Conservation (phyloP, 345 rosid species). For the Orychophragmus violaceus region DNA sequence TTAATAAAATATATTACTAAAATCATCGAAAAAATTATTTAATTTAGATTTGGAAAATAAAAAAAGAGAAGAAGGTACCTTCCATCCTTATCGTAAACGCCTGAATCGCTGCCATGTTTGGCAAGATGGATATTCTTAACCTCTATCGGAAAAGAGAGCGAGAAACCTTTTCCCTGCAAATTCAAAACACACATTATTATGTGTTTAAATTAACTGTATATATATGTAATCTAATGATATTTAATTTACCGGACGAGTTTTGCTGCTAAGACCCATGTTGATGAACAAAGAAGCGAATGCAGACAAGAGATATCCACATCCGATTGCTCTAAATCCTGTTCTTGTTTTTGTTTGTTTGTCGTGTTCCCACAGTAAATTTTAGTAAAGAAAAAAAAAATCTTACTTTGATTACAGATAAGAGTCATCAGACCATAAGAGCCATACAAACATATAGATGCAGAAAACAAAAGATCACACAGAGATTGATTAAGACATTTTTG, state of each 20-base stretch:
- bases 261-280: constrained; percentile 45
- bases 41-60: too few species aligned
- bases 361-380: not conserved
- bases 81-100: constrained; percentile 73
- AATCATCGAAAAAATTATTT: not conserved
- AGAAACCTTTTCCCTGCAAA: constrained; percentile 60
- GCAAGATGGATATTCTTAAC: constrained; percentile 54
- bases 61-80: constrained; percentile 34
- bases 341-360: not conserved
- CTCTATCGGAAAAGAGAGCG: constrained; percentile 62
- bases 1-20: not conserved
- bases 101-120: constrained; percentile 86
- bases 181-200: not conserved
- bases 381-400: not conserved
- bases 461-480: not conserved
- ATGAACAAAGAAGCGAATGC: constrained; percentile 38
- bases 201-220: not conserved
- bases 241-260: constrained; percentile 57
- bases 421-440: not conserved
- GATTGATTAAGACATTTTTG: not conserved
- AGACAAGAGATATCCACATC: constrained; percentile 43
- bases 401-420: not conserved
- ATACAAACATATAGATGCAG: not conserved
- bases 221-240: not conserved
- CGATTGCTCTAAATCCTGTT: constrained; percentile 66